A percentile compares a stretch with the other conserved stretches of the same genome.
These are phyloP conservation scores for Penicillium thymicola DNA, from an alignment of 2,329 filamentous ascomycete species.

Conservation along the genomic window DNA sequence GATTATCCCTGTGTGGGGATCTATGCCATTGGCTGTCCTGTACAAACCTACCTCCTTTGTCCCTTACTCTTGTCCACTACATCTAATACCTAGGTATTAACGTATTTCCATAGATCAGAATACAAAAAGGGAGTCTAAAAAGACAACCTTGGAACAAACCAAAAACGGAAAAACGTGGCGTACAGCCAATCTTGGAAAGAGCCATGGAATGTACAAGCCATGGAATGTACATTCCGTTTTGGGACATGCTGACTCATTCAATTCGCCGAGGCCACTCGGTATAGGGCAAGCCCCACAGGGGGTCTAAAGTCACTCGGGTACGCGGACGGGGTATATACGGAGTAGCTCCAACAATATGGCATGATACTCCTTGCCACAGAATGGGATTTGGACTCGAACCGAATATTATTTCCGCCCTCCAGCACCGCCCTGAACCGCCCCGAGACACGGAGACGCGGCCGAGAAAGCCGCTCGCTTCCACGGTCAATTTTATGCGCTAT, in stretches of 20 bases:
- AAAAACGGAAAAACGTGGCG: background rate
- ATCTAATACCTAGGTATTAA: too few relatives aligned
- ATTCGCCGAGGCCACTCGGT: background rate
- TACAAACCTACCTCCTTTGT: background rate
- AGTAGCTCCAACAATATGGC: background rate
- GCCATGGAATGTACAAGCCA: background rate
- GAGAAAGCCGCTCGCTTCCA: background rate
- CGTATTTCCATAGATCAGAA: background rate
- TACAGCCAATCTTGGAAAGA: background rate
- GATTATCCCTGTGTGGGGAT: slow-evolving; percentile 18
- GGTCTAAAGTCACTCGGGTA: too few relatives aligned
- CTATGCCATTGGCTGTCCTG: background rate
- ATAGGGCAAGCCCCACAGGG: too few relatives aligned
- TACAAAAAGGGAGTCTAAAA: background rate
- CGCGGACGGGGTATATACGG: too few relatives aligned
- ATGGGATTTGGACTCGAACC: background rate
- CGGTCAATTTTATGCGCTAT: too few relatives aligned
- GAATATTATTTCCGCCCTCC: background rate
- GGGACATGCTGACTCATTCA: background rate
- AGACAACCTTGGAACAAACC: background rate
- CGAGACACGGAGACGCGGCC: background rate
- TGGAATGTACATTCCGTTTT: background rate
- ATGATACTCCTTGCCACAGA: background rate
- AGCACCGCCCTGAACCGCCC: background rate
- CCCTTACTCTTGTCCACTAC: too few relatives aligned